Percentiles rank a stretch among this genome's conserved stretches.
phyloP scores from a whole-genome alignment of 2,329 filamentous ascomycete genomes.

The Nemania sp. region DNA sequence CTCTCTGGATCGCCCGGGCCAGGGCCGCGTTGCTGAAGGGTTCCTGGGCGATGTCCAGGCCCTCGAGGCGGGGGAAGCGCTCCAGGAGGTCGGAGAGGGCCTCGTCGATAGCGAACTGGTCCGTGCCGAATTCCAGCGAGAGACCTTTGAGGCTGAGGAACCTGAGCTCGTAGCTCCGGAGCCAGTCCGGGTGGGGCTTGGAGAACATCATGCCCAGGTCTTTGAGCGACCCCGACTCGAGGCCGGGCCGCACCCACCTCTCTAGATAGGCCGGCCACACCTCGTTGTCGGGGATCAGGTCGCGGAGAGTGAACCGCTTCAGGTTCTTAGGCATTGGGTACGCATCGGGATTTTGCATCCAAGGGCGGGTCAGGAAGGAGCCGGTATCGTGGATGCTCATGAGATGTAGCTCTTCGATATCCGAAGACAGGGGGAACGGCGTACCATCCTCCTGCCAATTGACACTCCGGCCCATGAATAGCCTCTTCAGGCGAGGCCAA shows the following conservation, averaged over 20 bases:
- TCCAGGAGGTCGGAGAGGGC: conserved; percentile 23
- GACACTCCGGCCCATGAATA: conserved; percentile 13
- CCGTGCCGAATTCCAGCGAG: conserved; percentile 52
- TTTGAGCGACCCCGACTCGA: conserved; percentile 33
- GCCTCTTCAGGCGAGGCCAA: conserved; percentile 26
- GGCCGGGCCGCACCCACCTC: conserved; percentile 25
- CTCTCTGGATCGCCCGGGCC: conserved; percentile 28
- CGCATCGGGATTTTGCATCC: background rate
- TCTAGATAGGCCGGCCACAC: conserved; percentile 11
- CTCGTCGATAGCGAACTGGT: conserved; percentile 23
- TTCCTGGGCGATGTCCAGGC: conserved; percentile 34
- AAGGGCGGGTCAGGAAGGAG: background rate
- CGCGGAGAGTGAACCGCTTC: conserved; percentile 27
- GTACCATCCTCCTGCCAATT: background rate
- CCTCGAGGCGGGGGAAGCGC: conserved; percentile 36
- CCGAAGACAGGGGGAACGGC: conserved; percentile 1
- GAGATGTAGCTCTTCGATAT: conserved; percentile 23
- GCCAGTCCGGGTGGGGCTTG: conserved; percentile 25
- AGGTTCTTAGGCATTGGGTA: conserved; percentile 21
- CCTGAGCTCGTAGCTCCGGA: conserved; percentile 32
- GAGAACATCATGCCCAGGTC: conserved; percentile 31
- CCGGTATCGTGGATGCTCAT: conserved; percentile 2
- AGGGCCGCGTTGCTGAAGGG: conserved; percentile 28
- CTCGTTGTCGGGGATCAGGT: background rate
- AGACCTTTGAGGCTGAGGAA: conserved; percentile 51